Base-by-base conservation (phyloP, 2,329 filamentous ascomycete genomes). In the Aspergillus hiratsukae region DNA sequence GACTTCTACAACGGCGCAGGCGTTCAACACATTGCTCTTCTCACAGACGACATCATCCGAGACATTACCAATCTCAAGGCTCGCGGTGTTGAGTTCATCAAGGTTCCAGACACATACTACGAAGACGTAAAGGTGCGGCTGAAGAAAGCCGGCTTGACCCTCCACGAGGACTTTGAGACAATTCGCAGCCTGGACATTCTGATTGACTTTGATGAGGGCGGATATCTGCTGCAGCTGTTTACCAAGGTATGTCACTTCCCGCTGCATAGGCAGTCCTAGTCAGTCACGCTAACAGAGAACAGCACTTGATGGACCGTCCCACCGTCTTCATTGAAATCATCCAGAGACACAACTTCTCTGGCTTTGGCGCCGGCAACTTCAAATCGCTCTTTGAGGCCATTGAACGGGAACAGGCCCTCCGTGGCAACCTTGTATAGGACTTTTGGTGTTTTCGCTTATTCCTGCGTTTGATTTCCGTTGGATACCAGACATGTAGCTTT, bases 281-380 rank as follows among this genome's bases (percentile, higher is more conserved):
- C 31, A 37, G 31, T 37, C 4, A 43, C 50, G 23, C 55, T 53
- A 41, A 57, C 35, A 17, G 8, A 11, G 11, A 51, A 23, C 58
- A 76, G 84, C 93, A 93, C 61, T 75, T 97, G 64, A 90, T 96
- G 87, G 92, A 97, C 75, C 86, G 93, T 11, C 93, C 93, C 25
- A 97, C 93, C 3, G 92, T 97, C 28, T 97, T 97, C 71, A 86
- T 97, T 61, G 93, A 97, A 82, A 96, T 97, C 66, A 97, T 97
- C 66, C 91, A 97, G 80, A 80, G 92, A 56, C 87, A 95, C 66
- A 87, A 91, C 61, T 97, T 97, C 72, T 87, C 89, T 31, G 93
- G 93, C 0, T 97, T 97, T 66, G 92, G 93, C 3, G 93, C 92
- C 0, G 93, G 93, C 1, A 97, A 97, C 75, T 97, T 97, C 79